Evolutionary conservation across 768 basidiomycete species (phyloP).

Genomic region (Serendipita indica): DNA sequence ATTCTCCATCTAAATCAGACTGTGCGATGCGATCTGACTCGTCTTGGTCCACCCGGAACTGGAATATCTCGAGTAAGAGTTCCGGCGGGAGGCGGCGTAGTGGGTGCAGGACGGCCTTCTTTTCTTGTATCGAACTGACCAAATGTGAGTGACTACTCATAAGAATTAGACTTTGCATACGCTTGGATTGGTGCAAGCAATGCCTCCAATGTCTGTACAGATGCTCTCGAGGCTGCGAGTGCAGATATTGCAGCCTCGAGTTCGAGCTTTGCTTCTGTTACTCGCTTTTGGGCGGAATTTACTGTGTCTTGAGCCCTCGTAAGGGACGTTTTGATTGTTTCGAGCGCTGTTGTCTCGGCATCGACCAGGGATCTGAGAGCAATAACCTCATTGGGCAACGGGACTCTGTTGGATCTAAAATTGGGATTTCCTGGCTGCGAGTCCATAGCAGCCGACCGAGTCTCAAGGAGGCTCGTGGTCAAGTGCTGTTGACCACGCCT

Average conservation of each 20-base stretch:
- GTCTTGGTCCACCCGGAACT: not conserved
- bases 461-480: not conserved
- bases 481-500: not conserved
- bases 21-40: not conserved
- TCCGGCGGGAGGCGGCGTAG: not conserved
- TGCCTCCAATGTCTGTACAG: not conserved
- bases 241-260: not conserved
- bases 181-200: not conserved
- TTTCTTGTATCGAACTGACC: not conserved
- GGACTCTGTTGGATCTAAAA: constrained; percentile 1
- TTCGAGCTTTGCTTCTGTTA: not conserved
- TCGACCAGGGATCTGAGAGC: not conserved
- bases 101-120: not conserved
- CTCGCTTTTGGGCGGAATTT: not conserved
- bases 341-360: not conserved
- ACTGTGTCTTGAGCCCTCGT: not conserved
- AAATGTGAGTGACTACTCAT: not conserved
- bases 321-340: not conserved
- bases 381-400: not conserved
- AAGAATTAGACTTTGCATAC: not conserved
- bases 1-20: not conserved
- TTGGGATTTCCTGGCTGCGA: not conserved
- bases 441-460: not conserved
- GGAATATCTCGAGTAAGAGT: not conserved
- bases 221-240: not conserved